phyloP scores from a whole-genome alignment of 257 asterid genomes.

The Solanum okadae region DNA sequence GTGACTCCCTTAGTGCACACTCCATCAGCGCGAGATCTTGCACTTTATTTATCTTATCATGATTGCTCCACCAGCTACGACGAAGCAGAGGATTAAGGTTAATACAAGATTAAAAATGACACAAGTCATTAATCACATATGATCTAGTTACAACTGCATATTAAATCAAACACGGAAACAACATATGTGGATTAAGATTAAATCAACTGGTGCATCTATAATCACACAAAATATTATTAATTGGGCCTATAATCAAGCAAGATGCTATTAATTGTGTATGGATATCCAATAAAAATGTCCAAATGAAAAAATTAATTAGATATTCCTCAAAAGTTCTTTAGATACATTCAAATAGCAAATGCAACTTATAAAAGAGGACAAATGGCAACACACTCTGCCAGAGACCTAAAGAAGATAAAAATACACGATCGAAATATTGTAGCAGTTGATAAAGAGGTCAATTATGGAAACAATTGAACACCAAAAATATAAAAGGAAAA shows the following conservation, averaged over 20 bases:
- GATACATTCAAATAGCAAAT: background rate
- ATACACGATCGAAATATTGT: background rate
- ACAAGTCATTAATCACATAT: background rate
- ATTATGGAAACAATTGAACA: background rate
- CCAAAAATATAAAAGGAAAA: background rate
- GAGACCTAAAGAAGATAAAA: background rate
- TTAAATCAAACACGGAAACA: background rate
- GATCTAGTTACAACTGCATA: background rate
- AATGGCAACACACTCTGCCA: background rate
- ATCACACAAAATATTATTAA: background rate
- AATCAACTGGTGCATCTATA: background rate
- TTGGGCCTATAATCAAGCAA: background rate
- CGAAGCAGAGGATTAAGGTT: background rate
- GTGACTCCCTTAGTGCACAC: slow-evolving; percentile 46
- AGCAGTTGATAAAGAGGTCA: background rate
- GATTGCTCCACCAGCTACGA: slow-evolving; percentile 76
- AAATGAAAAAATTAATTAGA: background rate
- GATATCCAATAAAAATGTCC: background rate
- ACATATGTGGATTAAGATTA: background rate
- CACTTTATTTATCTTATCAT: slow-evolving; percentile 51
- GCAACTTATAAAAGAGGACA: background rate
- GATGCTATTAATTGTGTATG: background rate
- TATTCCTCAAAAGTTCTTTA: background rate
- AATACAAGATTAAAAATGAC: background rate
- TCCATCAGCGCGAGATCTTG: slow-evolving; percentile 80